phyloP scores from a whole-genome alignment of 1,284 basidiomycete genomes.

The Omphalotus olearius region DNA sequence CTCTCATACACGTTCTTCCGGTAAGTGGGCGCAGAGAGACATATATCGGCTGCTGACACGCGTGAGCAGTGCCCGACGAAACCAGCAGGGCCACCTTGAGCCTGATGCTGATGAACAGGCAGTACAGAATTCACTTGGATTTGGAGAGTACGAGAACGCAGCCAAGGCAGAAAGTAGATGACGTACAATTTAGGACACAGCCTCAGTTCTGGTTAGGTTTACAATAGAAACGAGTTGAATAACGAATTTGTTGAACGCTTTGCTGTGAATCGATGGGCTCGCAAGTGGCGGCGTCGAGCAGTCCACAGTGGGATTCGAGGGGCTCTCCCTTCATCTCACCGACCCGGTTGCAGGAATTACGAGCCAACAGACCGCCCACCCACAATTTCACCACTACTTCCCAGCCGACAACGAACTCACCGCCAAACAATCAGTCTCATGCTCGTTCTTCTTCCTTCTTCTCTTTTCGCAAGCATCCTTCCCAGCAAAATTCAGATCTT shows the following conservation, averaged over 20 bases:
- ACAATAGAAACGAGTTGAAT: neutral
- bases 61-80: constrained; percentile 66
- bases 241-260: no score
- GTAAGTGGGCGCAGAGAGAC: constrained; percentile 37
- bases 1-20: constrained; percentile 97
- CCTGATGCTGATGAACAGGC: constrained; percentile 81
- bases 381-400: constrained; percentile 26
- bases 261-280: no score
- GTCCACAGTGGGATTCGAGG: constrained; percentile 45
- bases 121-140: constrained; percentile 76
- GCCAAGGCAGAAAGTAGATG: constrained; percentile 30
- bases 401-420: neutral
- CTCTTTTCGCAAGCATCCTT: constrained; percentile 1
- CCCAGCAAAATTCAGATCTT: neutral
- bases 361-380: constrained; percentile 22
- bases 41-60: constrained; percentile 8
- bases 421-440: constrained; percentile 21
- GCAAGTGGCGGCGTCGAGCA: constrained; percentile 12
- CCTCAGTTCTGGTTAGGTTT: neutral
- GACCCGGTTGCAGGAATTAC: constrained; percentile 41
- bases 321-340: constrained; percentile 47
- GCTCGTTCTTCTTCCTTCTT: constrained; percentile 24
- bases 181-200: neutral
- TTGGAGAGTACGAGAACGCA: constrained; percentile 55
- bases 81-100: constrained; percentile 76